These are phyloP conservation scores for Corylus americana DNA, from an alignment of 306 rosid genomes.

Conservation along the genomic window DNA sequence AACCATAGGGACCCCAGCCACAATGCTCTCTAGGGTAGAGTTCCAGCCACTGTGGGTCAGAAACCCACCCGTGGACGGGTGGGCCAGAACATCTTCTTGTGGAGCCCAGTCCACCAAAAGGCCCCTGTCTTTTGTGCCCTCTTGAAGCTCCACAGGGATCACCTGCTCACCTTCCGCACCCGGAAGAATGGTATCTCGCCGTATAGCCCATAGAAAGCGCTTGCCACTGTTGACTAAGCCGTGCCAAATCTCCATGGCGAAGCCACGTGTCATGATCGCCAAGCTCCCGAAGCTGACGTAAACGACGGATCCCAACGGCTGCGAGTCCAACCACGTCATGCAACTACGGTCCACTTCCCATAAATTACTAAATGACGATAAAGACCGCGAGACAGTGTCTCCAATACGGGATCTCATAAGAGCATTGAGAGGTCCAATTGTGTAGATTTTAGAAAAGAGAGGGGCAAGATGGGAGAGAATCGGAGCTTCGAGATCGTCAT, in stretches of 20 bases:
- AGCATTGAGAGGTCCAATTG: background rate
- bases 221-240: constrained; percentile 29
- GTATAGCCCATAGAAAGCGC: too few relatives aligned
- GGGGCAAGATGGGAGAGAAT: too few relatives aligned
- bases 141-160: constrained; percentile 23
- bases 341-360: constrained; percentile 29
- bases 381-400: background rate
- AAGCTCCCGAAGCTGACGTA: constrained; percentile 52
- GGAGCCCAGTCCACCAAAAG: constrained; percentile 35
- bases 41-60: constrained; percentile 28
- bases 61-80: constrained; percentile 36
- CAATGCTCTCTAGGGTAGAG: background rate
- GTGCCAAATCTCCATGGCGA: constrained; percentile 43
- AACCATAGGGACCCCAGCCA: constrained; percentile 9
- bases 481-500: too few relatives aligned
- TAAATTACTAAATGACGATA: background rate
- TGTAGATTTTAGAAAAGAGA: background rate
- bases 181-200: constrained; percentile 34
- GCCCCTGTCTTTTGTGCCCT: constrained; percentile 19
- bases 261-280: background rate
- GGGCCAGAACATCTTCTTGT: constrained; percentile 37
- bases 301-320: constrained; percentile 34
- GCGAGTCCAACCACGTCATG: constrained; percentile 40
- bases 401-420: background rate
- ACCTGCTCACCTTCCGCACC: constrained; percentile 14